phyloP scores from a whole-genome alignment of 352 stramenopile species.

The Phytophthora uliginosa region DNA sequence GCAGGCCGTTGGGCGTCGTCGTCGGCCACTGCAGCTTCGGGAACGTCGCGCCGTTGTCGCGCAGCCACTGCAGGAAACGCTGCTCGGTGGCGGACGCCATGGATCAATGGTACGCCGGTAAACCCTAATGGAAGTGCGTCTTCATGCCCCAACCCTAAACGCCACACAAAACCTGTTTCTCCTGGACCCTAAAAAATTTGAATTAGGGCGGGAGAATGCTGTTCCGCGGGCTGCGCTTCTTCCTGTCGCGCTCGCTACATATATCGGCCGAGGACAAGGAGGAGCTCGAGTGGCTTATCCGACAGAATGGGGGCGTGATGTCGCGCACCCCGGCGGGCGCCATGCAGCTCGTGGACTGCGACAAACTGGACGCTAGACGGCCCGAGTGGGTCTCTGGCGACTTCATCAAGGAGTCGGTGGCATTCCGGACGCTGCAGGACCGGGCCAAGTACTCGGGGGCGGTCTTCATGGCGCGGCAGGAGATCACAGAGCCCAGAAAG shows the following conservation, averaged over 20 bases:
- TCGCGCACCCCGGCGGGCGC: conserved; percentile 5
- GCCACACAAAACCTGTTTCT: conserved; percentile 15
- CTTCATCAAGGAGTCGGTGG: conserved; percentile 65
- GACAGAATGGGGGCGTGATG: conserved; percentile 49
- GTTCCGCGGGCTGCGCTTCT: conserved; percentile 53
- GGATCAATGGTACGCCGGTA: background rate
- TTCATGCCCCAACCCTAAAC: background rate
- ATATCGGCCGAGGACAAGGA: conserved; percentile 29
- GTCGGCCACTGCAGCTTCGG: conserved; percentile 84
- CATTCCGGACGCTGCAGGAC: conserved; percentile 42
- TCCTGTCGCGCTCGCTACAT: conserved; percentile 34
- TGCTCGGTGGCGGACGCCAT: conserved; percentile 30
- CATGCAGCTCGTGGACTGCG: conserved; percentile 55
- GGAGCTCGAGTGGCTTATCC: conserved; percentile 39
- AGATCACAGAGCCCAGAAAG: background rate
- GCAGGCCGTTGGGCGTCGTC: conserved; percentile 48
- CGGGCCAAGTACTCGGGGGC: conserved; percentile 47
- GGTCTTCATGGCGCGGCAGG: conserved; percentile 14
- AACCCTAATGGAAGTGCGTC: background rate
- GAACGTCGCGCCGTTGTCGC: conserved; percentile 75
- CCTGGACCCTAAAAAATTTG: conserved; percentile 12
- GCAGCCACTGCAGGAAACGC: conserved; percentile 81
- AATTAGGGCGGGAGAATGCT: conserved; percentile 13
- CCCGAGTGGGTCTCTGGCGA: conserved; percentile 50
- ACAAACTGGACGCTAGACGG: conserved; percentile 30